Conservation (phyloP, 2,329 filamentous ascomycete species). For the Cladosporium velox region DNA sequence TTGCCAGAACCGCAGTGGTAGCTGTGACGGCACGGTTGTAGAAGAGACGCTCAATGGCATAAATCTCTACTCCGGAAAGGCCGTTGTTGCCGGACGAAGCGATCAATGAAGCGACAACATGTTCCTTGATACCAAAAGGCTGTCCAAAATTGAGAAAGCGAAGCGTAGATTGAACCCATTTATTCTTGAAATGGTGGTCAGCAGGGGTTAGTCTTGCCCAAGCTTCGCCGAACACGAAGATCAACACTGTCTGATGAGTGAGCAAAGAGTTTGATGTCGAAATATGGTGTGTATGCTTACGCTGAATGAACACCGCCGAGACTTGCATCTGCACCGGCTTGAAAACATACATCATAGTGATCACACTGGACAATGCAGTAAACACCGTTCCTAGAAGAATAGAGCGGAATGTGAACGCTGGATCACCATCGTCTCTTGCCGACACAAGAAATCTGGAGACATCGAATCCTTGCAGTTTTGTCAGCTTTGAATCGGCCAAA, state of each 20-base stretch:
- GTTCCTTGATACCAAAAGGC: slow-evolving; percentile 1
- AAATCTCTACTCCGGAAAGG: slow-evolving; percentile 1
- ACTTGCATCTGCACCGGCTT: slow-evolving; percentile 22
- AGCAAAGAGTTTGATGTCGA: background rate
- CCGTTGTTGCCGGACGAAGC: slow-evolving; percentile 2
- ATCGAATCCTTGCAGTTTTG: slow-evolving; percentile 10
- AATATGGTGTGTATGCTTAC: background rate
- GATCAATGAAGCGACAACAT: background rate
- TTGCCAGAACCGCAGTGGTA: background rate
- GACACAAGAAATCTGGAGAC: slow-evolving; percentile 24
- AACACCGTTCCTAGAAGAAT: slow-evolving; percentile 22
- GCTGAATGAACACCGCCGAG: slow-evolving; percentile 23
- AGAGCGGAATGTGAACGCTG: slow-evolving; percentile 23
- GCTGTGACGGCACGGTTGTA: slow-evolving; percentile 8
- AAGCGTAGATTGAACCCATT: background rate
- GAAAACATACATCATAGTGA: slow-evolving; percentile 23
- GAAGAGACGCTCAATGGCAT: slow-evolving; percentile 5
- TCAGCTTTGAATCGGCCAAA: background rate
- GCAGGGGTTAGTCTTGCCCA: background rate
- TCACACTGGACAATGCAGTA: slow-evolving; percentile 23
- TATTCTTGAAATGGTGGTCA: background rate
- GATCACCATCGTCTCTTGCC: slow-evolving; percentile 22
- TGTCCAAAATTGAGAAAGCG: slow-evolving; percentile 5
- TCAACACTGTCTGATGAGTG: background rate
- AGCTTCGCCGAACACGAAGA: background rate